Base-by-base conservation (phyloP, 129 eudicot genomes). In the Sambucus nigra region DNA sequence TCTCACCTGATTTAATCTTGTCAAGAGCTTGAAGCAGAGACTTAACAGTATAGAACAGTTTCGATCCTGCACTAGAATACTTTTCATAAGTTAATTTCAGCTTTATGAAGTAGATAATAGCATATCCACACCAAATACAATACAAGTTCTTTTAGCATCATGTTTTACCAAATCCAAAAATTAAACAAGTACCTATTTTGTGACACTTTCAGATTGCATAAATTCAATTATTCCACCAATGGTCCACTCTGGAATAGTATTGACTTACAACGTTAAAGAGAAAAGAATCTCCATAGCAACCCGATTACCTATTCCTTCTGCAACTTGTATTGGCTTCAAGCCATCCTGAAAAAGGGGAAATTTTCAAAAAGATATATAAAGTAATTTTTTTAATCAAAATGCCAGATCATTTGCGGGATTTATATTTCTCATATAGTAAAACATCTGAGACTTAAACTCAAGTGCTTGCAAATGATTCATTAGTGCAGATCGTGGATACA, bases 241-340 rank as follows among this genome's bases (percentile, higher is more conserved):
- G 28, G 76, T 85, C 98, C 98, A 89, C 21, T 74, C 73, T 61
- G 72, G 55, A 70, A 89, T 63, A 31, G 52, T 58, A 63, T 72
- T 55, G 22, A 76, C 32, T 48, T 53, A 74, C 15, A 76, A 69
- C 26, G 98, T 78, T 52, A 79, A 65, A 6, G 93, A 79, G 47
- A 85, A 56, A 56, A 89, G 81, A 49, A 85, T 61, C 76, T 82
- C 85, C 51, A 89, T 94, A 54, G 75, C 86, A 51, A 7, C 51
- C 16, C 67, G 58, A 53, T 81, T 76, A 32, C 94, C 83, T 64
- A 88, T 72, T 23, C 73, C 77, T 21, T 88, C 98, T 60, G 98
- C 95, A 41, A 85, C 83, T 57, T 89, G 94, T 53, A 89, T 65
- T 11, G 98, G 81, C 70, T 71, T 81, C 50, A 53, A 47, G n/a